Conservation (phyloP, 2,329 filamentous ascomycete genomes). For the Sporothrix pallida region DNA sequence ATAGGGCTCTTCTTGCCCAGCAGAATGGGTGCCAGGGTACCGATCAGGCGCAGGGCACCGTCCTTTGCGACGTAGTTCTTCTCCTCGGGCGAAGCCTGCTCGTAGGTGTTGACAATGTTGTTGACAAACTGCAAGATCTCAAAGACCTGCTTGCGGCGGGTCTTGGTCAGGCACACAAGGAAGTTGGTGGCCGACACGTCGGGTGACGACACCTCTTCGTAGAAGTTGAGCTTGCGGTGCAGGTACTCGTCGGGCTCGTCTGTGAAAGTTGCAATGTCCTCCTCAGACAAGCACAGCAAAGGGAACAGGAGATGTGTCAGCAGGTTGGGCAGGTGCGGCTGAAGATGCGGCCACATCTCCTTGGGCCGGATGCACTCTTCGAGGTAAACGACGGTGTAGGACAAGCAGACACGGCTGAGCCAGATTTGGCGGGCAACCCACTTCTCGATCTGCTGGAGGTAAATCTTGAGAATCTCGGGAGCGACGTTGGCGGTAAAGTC, state of each 20-base stretch:
- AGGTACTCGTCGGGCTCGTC: slow-evolving; percentile 96
- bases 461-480: slow-evolving; percentile 94
- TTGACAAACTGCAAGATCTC: slow-evolving; percentile 95
- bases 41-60: slow-evolving; percentile 95
- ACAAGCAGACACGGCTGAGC: slow-evolving; percentile 92
- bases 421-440: slow-evolving; percentile 95
- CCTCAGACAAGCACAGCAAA: slow-evolving; percentile 86
- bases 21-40: slow-evolving; percentile 90
- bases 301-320: slow-evolving; percentile 96
- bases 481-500: slow-evolving; percentile 90
- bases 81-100: slow-evolving; percentile 79
- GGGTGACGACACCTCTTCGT: slow-evolving; percentile 93
- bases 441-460: slow-evolving; percentile 92
- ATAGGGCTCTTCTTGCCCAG: slow-evolving; percentile 98
- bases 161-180: slow-evolving; percentile 91
- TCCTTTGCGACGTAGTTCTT: slow-evolving; percentile 97
- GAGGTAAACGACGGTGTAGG: slow-evolving; percentile 91
- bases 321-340: slow-evolving; percentile 89
- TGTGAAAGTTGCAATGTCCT: slow-evolving; percentile 92
- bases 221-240: slow-evolving; percentile 96
- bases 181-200: slow-evolving; percentile 98
- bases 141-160: slow-evolving; percentile 93
- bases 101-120: slow-evolving; percentile 90
- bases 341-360: slow-evolving; percentile 93
- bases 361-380: slow-evolving; percentile 98